Base-by-base conservation (phyloP, 179 eudicot genomes). In the Beta lomatogona region DNA sequence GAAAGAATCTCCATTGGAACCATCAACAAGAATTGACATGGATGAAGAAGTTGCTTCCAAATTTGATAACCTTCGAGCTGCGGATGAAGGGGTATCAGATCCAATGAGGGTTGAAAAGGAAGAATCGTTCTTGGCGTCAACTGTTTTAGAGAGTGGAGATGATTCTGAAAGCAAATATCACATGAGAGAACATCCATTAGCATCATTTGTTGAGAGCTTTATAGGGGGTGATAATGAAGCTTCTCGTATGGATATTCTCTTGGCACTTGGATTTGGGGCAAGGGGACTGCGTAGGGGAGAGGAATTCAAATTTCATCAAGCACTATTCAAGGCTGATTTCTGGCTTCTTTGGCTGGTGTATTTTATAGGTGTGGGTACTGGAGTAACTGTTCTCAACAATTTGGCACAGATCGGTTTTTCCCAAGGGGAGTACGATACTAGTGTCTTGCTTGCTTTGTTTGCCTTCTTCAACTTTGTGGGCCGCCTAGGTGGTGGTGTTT, bases 301-400 rank as follows among this genome's bases (percentile, higher is more conserved):
- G 11, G 97, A 95, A 86, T 95, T 95, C 79, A 90, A 73, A 44
- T 89, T 93, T 69, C 82, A 76, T 21, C 89, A 95, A 86, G 97
- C 93, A 69, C 7, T 95, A 61, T 50, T 91, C 18, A 93, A 93
- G 79, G 98, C 99, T 41, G 99, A 95, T 88, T 95, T 93, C 80
- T 95, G 99, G 99, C 97, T 93, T 78, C 82, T 93, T 52, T 93
- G 91, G 90, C 19, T 89, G n/a, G 94, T 92, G 9, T 92, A 92
- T 86, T 93, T 95, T 81, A 73, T 91, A 28, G 99, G 99, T 79
- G 94, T 91, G 74, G 98, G 98, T 55, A 86, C 98, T 7, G 97
- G 97, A 11, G 88, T 95, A 1, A 93, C 99, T 16, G 99, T 95
- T 72, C 89, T 93, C 16, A 93, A 95, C 77, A 93, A 95, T 81